phyloP scores from a whole-genome alignment of 2,329 filamentous ascomycete genomes.

The Diaporthe destruens region DNA sequence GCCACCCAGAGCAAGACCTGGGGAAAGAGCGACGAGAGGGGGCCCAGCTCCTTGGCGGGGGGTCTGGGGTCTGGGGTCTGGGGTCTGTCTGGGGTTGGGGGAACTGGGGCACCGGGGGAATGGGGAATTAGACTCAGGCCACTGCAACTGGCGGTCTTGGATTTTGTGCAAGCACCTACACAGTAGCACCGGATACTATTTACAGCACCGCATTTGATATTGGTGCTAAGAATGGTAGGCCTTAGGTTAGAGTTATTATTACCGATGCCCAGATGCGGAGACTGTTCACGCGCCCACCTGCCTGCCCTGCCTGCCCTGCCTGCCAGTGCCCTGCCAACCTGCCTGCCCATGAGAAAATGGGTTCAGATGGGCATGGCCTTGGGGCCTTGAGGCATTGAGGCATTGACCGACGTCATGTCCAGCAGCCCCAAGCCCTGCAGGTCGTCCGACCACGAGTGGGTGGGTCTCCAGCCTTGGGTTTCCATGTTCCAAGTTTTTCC shows the following conservation, averaged over 20 bases:
- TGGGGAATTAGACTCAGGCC: constrained; percentile 6
- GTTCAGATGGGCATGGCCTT: not conserved
- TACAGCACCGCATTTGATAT: not conserved
- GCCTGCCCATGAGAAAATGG: not conserved
- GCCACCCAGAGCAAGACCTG: not conserved
- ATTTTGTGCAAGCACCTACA: not conserved
- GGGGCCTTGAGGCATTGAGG: too few species aligned
- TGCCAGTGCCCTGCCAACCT: too few species aligned
- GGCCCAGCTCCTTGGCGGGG: not conserved
- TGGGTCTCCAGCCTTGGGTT: not conserved
- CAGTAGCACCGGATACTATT: not conserved
- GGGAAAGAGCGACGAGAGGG: not conserved
- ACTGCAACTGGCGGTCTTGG: constrained; percentile 1
- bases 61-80: not conserved
- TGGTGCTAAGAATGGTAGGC: constrained; percentile 1
- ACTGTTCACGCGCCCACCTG: not conserved
- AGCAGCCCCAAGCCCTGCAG: not conserved
- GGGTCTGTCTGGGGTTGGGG: too few species aligned
- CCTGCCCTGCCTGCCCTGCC: not conserved
- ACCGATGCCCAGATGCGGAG: constrained; percentile 18
- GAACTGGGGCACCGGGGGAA: not conserved
- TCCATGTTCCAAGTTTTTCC: not conserved
- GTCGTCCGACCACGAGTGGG: not conserved
- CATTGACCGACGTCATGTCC: constrained; percentile 15
- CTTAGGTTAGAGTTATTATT: constrained; percentile 7